Conservation (phyloP, 371 early-diverging fungal genomes). For the Mucor indicus region DNA sequence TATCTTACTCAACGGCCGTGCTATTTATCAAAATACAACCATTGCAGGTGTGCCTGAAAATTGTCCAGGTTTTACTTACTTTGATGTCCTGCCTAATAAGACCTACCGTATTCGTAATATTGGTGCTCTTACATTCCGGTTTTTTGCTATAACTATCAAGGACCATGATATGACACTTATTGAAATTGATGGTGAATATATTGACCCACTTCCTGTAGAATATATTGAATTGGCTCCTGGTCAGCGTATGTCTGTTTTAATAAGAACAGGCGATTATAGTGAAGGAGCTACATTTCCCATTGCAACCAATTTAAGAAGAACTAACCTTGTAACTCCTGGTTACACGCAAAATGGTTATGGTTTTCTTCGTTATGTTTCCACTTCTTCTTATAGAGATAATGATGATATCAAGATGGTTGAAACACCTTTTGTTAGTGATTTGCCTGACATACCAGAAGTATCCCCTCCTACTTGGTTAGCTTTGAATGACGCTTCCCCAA, state of each 20-base stretch:
- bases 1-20: conserved; percentile 30
- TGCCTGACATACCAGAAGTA: background rate
- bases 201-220: conserved; percentile 18
- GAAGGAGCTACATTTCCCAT: conserved; percentile 22
- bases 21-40: conserved; percentile 12
- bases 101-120: conserved; percentile 35
- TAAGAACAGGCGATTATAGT: conserved; percentile 19
- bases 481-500: background rate
- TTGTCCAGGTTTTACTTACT: conserved; percentile 24
- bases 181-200: conserved; percentile 37
- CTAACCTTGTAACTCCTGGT: background rate
- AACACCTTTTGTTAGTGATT: background rate
- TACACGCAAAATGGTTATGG: conserved; percentile 17
- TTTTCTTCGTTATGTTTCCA: conserved; percentile 7
- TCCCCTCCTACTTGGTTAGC: conserved; percentile 11
- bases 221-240: conserved; percentile 35
- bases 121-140: conserved; percentile 31
- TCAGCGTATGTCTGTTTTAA: conserved; percentile 35
- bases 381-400: background rate
- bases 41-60: background rate
- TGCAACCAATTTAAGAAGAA: conserved; percentile 3
- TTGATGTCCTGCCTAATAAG: conserved; percentile 28
- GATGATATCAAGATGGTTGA: background rate
- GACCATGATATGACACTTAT: conserved; percentile 34
- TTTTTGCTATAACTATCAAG: conserved; percentile 21